A percentile compares a stretch with the other conserved stretches of the same genome.
Conservation (phyloP, 345 rosid genomes). For the Salix arbutifolia region DNA sequence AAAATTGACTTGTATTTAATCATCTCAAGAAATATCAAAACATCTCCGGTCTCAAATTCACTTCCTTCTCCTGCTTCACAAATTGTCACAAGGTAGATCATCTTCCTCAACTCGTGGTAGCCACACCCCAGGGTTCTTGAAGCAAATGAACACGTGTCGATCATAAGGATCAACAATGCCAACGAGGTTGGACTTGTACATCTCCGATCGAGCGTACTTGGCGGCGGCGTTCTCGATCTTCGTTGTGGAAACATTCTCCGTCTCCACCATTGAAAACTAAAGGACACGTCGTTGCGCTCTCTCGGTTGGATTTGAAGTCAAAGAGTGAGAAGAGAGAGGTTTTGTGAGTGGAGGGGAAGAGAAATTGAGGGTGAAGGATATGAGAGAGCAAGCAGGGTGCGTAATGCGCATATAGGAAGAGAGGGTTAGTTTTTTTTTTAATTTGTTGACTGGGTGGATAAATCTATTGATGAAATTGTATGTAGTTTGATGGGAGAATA, state of each 20-base stretch:
- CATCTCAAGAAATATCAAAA: no score
- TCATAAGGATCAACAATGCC: no score
- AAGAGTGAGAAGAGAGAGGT: neutral
- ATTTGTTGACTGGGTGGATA: neutral
- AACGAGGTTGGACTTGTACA: constrained; percentile 60
- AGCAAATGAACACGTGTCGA: no score
- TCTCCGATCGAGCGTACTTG: constrained; percentile 63
- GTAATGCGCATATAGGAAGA: constrained; percentile 24
- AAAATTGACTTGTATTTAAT: no score
- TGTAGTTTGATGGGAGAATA: no score
- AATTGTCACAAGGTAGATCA: no score
- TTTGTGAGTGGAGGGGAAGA: neutral
- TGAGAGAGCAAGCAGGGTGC: constrained; percentile 16
- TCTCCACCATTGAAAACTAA: constrained; percentile 39
- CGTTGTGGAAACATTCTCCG: constrained; percentile 31
- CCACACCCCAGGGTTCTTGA: no score
- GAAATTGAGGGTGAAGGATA: neutral
- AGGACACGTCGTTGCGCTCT: neutral
- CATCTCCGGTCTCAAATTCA: no score
- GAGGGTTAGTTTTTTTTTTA: neutral
- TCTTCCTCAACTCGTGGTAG: no score
- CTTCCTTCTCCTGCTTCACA: no score
- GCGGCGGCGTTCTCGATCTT: constrained; percentile 38
- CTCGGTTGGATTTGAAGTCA: neutral
- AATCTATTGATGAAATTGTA: no score